These are phyloP conservation scores for Aspergillus olivimuriae DNA, from an alignment of 495 filamentous ascomycete species.

Conservation along the genomic window DNA sequence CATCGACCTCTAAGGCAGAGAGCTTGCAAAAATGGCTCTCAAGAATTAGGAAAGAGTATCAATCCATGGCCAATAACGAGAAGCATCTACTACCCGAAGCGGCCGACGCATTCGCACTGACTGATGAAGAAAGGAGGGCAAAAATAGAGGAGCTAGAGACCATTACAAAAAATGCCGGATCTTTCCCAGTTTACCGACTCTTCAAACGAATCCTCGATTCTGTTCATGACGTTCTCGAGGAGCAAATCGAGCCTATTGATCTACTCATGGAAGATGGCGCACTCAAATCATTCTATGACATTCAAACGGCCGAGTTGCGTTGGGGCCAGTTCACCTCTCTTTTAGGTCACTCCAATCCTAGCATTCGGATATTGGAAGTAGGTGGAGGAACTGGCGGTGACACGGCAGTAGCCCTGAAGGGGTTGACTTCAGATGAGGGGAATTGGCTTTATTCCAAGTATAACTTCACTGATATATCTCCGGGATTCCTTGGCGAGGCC, in stretches of 20 bases:
- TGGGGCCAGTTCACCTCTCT: conserved; percentile 13
- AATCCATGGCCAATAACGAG: neutral
- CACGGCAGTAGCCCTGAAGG: conserved; percentile 16
- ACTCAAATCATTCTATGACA: conserved; percentile 20
- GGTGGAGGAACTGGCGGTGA: conserved; percentile 39
- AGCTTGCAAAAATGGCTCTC: conserved; percentile 1
- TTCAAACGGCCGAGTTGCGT: neutral
- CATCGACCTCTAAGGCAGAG: neutral
- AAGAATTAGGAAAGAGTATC: neutral
- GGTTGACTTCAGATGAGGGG: conserved; percentile 15
- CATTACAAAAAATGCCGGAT: neutral
- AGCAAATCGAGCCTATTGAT: conserved; percentile 18
- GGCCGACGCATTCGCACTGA: neutral
- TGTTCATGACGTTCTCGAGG: conserved; percentile 6
- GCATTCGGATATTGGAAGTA: conserved; percentile 38
- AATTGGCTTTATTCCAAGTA: conserved; percentile 17
- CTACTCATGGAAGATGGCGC: conserved; percentile 19
- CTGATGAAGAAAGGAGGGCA: neutral
- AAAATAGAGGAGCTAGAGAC: neutral
- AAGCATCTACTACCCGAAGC: neutral
- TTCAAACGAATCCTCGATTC: neutral
- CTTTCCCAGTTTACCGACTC: neutral
- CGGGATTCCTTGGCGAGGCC: conserved; percentile 45
- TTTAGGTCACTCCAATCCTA: conserved; percentile 32
- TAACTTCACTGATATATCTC: conserved; percentile 36